These are phyloP conservation scores for Fusarium cyanostomum DNA, from an alignment of 2,329 filamentous ascomycete species.

Conservation along the genomic window DNA sequence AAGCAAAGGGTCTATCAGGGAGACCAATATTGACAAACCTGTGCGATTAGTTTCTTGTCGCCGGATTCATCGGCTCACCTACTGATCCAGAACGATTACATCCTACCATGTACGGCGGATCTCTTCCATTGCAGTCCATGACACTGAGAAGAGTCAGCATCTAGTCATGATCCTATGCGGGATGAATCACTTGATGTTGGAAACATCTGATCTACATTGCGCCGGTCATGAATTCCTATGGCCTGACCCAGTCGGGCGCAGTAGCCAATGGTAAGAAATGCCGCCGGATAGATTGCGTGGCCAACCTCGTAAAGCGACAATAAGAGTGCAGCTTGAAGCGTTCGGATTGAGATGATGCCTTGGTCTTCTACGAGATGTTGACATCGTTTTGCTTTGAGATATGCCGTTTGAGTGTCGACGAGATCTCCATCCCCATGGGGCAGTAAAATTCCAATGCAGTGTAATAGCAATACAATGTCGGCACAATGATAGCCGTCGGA, in stretches of 20 bases:
- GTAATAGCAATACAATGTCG: slow-evolving; percentile 5
- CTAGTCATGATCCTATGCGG: too few relatives aligned
- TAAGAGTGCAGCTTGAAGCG: slow-evolving; percentile 1
- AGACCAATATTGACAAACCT: slow-evolving; percentile 14
- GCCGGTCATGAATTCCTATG: slow-evolving; percentile 10
- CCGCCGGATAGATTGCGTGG: slow-evolving; percentile 12
- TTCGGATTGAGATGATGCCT: slow-evolving; percentile 4
- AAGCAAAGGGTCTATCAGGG: slow-evolving; percentile 6
- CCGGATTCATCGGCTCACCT: not conserved
- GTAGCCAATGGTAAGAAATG: slow-evolving; percentile 4
- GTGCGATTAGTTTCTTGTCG: not conserved
- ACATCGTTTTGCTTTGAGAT: slow-evolving; percentile 1
- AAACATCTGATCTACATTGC: slow-evolving; percentile 8
- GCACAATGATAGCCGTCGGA: not conserved
- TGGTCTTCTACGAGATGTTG: not conserved
- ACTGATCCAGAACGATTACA: slow-evolving; percentile 13
- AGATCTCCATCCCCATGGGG: not conserved
- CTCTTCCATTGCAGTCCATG: slow-evolving; percentile 19
- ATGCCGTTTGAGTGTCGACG: not conserved
- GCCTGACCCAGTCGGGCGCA: slow-evolving; percentile 11
- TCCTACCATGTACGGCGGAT: slow-evolving; percentile 15
- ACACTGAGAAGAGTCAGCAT: slow-evolving; percentile 1
- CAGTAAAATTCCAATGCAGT: slow-evolving; percentile 7
- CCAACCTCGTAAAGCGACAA: slow-evolving; percentile 3
- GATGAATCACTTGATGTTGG: not conserved